phyloP scores from a whole-genome alignment of 78 protist species.

The Polysphondylium violaceum region DNA sequence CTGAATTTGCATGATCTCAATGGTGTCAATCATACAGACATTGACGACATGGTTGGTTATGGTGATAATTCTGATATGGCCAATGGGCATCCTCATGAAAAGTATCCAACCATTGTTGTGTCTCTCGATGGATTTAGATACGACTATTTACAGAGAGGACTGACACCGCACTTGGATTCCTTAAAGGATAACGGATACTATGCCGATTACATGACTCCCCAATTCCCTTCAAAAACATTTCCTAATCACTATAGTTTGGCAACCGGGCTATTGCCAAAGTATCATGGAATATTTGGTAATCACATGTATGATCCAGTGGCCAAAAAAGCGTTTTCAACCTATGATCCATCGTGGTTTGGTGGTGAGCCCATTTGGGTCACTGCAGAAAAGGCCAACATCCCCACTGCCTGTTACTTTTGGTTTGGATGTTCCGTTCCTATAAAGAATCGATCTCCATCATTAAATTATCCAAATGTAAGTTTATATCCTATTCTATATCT shows the following conservation, averaged over 20 bases:
- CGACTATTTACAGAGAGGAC: background rate
- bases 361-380: slow-evolving; percentile 67
- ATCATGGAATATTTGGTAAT: slow-evolving; percentile 30
- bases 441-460: background rate
- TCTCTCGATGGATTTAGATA: slow-evolving; percentile 44
- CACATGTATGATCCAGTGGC: background rate
- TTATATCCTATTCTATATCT: too few relatives aligned
- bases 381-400: background rate
- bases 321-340: background rate
- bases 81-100: too few relatives aligned
- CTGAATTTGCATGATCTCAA: too few relatives aligned
- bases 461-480: too few relatives aligned
- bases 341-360: background rate
- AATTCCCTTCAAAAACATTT: slow-evolving; percentile 49
- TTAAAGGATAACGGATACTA: background rate
- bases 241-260: slow-evolving; percentile 59
- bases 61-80: too few relatives aligned
- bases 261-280: slow-evolving; percentile 46
- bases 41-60: too few relatives aligned
- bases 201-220: slow-evolving; percentile 25
- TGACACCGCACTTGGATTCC: slow-evolving; percentile 24
- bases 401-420: slow-evolving; percentile 25
- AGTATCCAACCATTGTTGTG: slow-evolving; percentile 17
- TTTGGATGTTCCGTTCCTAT: slow-evolving; percentile 20
- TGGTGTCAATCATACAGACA: too few relatives aligned